Conservation (phyloP, 129 eudicot genomes). For the Artemisia argyi region DNA sequence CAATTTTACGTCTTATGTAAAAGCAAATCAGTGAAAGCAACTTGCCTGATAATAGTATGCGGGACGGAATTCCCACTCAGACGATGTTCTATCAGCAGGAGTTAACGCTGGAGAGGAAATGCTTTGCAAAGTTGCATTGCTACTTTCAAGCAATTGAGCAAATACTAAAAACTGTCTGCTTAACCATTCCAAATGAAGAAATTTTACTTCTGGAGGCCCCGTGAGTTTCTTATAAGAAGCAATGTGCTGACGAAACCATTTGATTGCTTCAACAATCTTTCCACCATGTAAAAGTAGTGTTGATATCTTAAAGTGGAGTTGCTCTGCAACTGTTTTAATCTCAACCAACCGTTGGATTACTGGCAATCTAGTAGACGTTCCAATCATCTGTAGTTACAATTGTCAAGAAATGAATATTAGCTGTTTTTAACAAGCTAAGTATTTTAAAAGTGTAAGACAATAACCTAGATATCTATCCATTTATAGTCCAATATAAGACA, state of each 20-base stretch:
- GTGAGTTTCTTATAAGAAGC: slow-evolving; percentile 63
- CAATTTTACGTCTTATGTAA: background rate
- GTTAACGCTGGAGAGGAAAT: slow-evolving; percentile 40
- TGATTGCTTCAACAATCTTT: slow-evolving; percentile 76
- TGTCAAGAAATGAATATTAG: background rate
- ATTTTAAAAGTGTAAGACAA: slow-evolving; percentile 6
- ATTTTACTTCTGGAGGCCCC: slow-evolving; percentile 68
- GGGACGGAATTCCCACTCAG: slow-evolving; percentile 78
- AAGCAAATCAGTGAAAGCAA: slow-evolving; percentile 14
- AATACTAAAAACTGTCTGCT: slow-evolving; percentile 88
- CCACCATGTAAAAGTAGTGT: slow-evolving; percentile 93
- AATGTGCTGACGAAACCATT: slow-evolving; percentile 81
- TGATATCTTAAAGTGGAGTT: slow-evolving; percentile 79
- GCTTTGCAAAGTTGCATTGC: slow-evolving; percentile 53
- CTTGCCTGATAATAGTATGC: slow-evolving; percentile 86
- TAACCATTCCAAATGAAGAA: slow-evolving; percentile 95
- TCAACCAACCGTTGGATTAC: slow-evolving; percentile 87
- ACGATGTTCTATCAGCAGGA: slow-evolving; percentile 48
- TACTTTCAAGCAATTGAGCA: slow-evolving; percentile 89
- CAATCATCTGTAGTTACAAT: slow-evolving; percentile 68
- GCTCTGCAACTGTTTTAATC: slow-evolving; percentile 88
- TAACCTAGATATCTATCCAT: background rate
- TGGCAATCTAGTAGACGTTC: slow-evolving; percentile 85
- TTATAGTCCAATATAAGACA: too few relatives aligned
- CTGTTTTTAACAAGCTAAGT: slow-evolving; percentile 9